Base-by-base conservation (phyloP, 225 moss, liverwort and hornwort species). In the Pleurozium schreberi region DNA sequence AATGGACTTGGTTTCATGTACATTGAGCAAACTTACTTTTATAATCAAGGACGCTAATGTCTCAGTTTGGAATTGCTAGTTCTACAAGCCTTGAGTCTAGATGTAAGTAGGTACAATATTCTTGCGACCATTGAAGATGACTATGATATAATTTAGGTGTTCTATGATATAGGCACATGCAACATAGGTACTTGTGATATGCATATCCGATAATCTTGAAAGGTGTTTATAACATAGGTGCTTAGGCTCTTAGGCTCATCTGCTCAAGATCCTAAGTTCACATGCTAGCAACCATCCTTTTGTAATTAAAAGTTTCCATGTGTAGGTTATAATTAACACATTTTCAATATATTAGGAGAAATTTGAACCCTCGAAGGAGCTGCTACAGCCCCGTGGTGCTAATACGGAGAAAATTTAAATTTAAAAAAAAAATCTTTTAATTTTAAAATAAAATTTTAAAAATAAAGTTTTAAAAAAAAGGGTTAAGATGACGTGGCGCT, bases 51-150 rank as follows among this genome's bases (percentile, higher is more conserved):
- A 18, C 1, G 9, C 0, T 19, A 9, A 11, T 31, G 4, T 19
- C 4, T 10, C 6, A 11, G 47, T 2, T 4, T 47, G 18, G 47
- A 73, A 31, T 30, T 4, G 6, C 2, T 30, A 18, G 74, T 2
- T n/a, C 7, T 19, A 19, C 0, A 0, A 31, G 12, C 7, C 17
- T 73, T 28, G 6, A 28, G 0, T 0, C 4, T 31, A 6, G 4
- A 10, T 18, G 18, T 31, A 17, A 73, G 31, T 49, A 31, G 18
- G 0, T 49, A 18, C 14, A n/a, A n/a, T n/a, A n/a, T n/a, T n/a
- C n/a, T 0, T 31, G 0, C 12, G 19, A 30, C 31, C 3, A 18
- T 31, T 18, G 47, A 2, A 47, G 6, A 7, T 18, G 2, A 1
- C 2, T 75, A 8, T 4, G 6, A 19, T 12, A 31, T 1, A n/a